Percentiles rank a stretch among this genome's conserved stretches.
phyloP scores from a whole-genome alignment of 306 rosid genomes.

The apple (Malus domestica) region DNA sequence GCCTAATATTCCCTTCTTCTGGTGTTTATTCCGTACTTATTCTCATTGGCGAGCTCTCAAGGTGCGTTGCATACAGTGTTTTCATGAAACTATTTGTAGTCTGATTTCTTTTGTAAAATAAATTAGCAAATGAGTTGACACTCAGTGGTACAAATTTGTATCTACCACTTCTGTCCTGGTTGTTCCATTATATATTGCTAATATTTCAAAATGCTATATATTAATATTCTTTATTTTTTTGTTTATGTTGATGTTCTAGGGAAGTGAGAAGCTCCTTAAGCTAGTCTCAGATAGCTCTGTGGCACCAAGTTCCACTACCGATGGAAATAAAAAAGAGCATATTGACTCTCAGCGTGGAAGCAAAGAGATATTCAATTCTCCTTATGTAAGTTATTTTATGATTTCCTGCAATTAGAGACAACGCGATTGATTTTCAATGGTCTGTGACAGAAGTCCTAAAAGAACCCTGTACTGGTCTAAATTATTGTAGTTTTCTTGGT shows the following conservation, averaged over 20 bases:
- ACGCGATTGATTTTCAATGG: neutral
- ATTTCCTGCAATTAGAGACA: slow-evolving; percentile 1
- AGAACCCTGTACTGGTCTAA: neutral
- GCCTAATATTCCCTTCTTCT: slow-evolving; percentile 87
- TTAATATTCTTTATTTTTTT: slow-evolving; percentile 11
- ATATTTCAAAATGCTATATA: neutral
- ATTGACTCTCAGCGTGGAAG: slow-evolving; percentile 18
- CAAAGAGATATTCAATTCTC: slow-evolving; percentile 10
- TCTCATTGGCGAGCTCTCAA: slow-evolving; percentile 93
- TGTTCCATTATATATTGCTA: neutral
- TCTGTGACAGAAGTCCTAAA: neutral
- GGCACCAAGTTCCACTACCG: slow-evolving; percentile 11
- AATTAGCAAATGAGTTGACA: neutral
- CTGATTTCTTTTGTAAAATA: slow-evolving; percentile 2
- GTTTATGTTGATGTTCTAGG: slow-evolving; percentile 37
- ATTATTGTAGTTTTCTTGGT: neutral
- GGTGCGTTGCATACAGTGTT: slow-evolving; percentile 35
- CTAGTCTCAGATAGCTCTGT: slow-evolving; percentile 51
- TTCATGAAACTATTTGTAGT: slow-evolving; percentile 9
- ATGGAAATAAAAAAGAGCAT: slow-evolving; percentile 24
- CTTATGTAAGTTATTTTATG: slow-evolving; percentile 45
- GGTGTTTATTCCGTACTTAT: slow-evolving; percentile 74
- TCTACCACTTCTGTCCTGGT: neutral
- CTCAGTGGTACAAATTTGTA: neutral
- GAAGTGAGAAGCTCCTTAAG: slow-evolving; percentile 77